These are phyloP conservation scores for Galeopsis tetrahit DNA, from an alignment of 257 asterid genomes.

Conservation along the genomic window DNA sequence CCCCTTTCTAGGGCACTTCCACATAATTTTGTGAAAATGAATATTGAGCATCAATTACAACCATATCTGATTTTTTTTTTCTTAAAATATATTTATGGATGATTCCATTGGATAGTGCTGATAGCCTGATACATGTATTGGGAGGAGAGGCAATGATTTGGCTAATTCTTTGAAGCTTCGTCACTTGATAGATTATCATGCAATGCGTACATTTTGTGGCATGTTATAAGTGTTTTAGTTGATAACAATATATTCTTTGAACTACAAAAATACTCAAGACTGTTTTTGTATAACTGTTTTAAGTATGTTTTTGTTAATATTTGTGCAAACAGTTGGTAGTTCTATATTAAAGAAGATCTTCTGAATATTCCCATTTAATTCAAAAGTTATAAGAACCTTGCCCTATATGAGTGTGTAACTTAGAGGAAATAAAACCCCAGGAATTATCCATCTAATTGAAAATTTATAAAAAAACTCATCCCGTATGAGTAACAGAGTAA, in stretches of 20 bases:
- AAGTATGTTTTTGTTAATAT: neutral
- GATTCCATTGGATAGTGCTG: neutral
- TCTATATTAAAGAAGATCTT: neutral
- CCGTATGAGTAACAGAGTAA: too few species aligned
- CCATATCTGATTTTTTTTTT: neutral
- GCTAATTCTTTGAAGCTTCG: neutral
- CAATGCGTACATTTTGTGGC: neutral
- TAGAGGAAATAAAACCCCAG: neutral
- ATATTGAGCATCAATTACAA: slow-evolving; percentile 2
- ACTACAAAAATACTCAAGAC: neutral
- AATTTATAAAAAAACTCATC: too few species aligned
- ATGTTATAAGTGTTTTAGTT: neutral
- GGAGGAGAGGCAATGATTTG: neutral
- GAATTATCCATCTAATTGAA: too few species aligned
- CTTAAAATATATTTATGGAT: neutral
- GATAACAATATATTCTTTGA: neutral
- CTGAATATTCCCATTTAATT: neutral
- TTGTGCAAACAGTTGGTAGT: slow-evolving; percentile 18
- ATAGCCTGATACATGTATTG: slow-evolving; percentile 6
- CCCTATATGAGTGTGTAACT: neutral
- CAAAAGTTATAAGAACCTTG: neutral
- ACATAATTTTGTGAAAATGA: neutral
- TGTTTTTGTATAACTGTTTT: neutral
- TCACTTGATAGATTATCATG: neutral
- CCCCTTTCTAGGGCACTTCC: slow-evolving; percentile 10